A percentile compares a stretch with the other conserved stretches of the same genome.
Conservation (phyloP, 345 rosid genomes). For the Excoecaria agallocha region DNA sequence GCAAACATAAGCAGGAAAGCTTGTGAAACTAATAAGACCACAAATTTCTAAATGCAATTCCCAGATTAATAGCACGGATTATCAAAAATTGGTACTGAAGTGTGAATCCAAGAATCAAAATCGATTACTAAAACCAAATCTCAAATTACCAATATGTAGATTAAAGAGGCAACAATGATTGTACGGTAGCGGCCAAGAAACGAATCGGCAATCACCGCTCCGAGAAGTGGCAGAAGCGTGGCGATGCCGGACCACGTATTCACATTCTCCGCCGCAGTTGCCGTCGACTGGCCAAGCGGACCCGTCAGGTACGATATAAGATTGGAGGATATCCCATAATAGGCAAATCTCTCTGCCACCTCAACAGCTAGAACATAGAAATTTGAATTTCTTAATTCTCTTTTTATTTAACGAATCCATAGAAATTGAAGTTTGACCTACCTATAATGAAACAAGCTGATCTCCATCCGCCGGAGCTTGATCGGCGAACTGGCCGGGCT, state of each 20-base stretch:
- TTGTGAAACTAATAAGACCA: too few species aligned
- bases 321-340: constrained; percentile 18
- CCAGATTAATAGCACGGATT: too few species aligned
- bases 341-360: constrained; percentile 25
- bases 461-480: constrained; percentile 26
- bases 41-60: too few species aligned
- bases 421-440: not conserved
- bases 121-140: too few species aligned
- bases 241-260: constrained; percentile 19
- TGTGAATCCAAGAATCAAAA: too few species aligned
- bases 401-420: not conserved
- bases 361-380: constrained; percentile 10
- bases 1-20: too few species aligned
- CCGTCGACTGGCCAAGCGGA: constrained; percentile 17
- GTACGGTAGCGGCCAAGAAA: constrained; percentile 22
- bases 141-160: constrained; percentile 12
- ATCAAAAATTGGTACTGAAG: too few species aligned
- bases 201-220: constrained; percentile 19
- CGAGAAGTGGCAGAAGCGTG: constrained; percentile 14
- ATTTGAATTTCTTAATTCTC: not conserved
- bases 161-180: constrained; percentile 12
- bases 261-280: constrained; percentile 17
- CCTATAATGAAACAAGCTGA: constrained; percentile 23
- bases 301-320: constrained; percentile 20
- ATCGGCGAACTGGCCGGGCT: constrained; percentile 9